These are phyloP conservation scores for Ogataea neopini DNA, from an alignment of 805 yeast genomes.

Conservation along the genomic window DNA sequence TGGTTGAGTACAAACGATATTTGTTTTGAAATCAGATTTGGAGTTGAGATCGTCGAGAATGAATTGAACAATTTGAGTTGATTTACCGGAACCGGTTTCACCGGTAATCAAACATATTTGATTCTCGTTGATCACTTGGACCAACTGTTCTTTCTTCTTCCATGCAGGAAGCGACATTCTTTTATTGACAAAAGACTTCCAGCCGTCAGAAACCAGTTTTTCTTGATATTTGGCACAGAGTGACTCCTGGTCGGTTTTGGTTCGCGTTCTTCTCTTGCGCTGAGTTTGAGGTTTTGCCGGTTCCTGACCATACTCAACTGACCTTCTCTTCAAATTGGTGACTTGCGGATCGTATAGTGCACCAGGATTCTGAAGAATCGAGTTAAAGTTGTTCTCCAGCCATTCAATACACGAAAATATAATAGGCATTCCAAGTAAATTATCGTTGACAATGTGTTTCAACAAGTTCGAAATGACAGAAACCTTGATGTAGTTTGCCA, in stretches of 20 bases:
- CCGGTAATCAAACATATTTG: conserved; percentile 84
- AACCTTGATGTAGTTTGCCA: conserved; percentile 70
- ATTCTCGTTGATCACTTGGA: conserved; percentile 54
- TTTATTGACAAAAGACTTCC: conserved; percentile 37
- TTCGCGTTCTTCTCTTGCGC: conserved; percentile 15
- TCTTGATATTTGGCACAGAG: conserved; percentile 38
- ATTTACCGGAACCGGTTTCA: conserved; percentile 97
- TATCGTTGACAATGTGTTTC: conserved; percentile 42
- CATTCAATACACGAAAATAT: conserved; percentile 73
- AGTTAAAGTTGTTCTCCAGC: conserved; percentile 62
- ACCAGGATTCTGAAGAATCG: conserved; percentile 73
- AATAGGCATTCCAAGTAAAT: conserved; percentile 67
- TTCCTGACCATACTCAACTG: conserved; percentile 1
- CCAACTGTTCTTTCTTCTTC: conserved; percentile 58
- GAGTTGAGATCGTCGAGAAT: conserved; percentile 65
- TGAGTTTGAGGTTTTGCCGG: conserved; percentile 4
- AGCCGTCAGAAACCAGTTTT: conserved; percentile 36
- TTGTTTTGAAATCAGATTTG: conserved; percentile 50
- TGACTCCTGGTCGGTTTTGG: conserved; percentile 34
- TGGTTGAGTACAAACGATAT: conserved; percentile 89
- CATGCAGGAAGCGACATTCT: conserved; percentile 82
- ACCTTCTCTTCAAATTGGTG: conserved; percentile 1
- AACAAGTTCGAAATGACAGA: conserved; percentile 52
- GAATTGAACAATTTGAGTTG: conserved; percentile 93
- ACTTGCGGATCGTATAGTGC: conserved; percentile 45